Evolutionary conservation across 2,329 filamentous ascomycete genomes (phyloP), one percentile per base, ranked within the genome.

Genomic region (Hypoxylon rubiginosum): DNA sequence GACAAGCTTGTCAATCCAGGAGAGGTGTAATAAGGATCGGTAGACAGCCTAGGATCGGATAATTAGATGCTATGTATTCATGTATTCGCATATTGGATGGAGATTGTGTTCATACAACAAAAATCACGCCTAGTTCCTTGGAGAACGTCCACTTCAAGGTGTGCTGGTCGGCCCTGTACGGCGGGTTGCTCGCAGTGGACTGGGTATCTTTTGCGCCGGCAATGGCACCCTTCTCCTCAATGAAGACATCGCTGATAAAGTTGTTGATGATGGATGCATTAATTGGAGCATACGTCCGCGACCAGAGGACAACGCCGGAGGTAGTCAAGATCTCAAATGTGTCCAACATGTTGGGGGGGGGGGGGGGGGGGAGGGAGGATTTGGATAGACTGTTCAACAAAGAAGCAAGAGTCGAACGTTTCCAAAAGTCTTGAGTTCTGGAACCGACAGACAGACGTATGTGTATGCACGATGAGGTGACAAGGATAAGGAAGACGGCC

Each of bases 291-390:
- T 95, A 97, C 26, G 90, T 91, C 78, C 92, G 91, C 67, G 95
- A 97, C 96, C 96, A 99, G 59, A 99, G 88, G 62, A 99, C 96
- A 68, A 99, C 94, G 61, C 96, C 96, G 3, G 94, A 97, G 39
- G 95, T 97, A 66, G 95, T 97, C 67, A 99, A 82, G 71, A 99
- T 96, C 81, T 99, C 95, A 79, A 99, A 99, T 15, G 92, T 91
- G 83, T 99, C 96, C 81, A 99, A 83, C 95, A 98, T 98, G 62
- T 72, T 78, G 73, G 60, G 21, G 53, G 63, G 4, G 2, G 21
- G 21, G 21, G 21, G 53, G 62, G 60, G 21, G 53, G 63, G 4
- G 2, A 4, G 21, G 21, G 21, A 52, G 62, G 19, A 19, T 54
- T 58, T 46, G 34, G 32, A 46, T 4, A 36, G 45, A 11, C 32